Conservation (phyloP, 208 protist species). For the Leptomonas pyrrhocoris region DNA sequence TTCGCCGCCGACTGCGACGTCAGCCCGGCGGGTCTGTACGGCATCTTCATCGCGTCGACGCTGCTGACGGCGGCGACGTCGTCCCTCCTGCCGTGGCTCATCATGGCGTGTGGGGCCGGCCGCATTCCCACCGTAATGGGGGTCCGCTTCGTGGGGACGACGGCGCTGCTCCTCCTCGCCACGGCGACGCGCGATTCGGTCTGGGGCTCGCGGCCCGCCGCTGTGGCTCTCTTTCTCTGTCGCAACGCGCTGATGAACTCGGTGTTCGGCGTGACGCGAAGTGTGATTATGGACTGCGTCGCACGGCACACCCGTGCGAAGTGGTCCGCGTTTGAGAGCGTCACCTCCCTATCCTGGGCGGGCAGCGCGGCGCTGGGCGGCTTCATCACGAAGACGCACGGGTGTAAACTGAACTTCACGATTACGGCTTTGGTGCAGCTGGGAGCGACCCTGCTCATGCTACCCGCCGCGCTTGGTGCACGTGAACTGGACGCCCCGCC, state of each 20-base stretch:
- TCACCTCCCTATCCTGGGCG: slow-evolving; percentile 66
- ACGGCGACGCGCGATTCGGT: background rate
- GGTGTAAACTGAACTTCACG: slow-evolving; percentile 53
- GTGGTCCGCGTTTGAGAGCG: slow-evolving; percentile 75
- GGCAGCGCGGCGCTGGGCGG: slow-evolving; percentile 69
- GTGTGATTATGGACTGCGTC: slow-evolving; percentile 77
- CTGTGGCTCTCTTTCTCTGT: slow-evolving; percentile 38
- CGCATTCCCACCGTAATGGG: slow-evolving; percentile 40
- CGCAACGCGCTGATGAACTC: slow-evolving; percentile 75
- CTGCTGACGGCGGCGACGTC: slow-evolving; percentile 30
- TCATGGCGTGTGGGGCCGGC: slow-evolving; percentile 8
- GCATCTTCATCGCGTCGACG: slow-evolving; percentile 41
- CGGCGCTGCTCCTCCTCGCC: slow-evolving; percentile 31
- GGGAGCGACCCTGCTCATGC: slow-evolving; percentile 32
- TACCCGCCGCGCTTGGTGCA: slow-evolving; percentile 43
- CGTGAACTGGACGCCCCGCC: slow-evolving; percentile 12
- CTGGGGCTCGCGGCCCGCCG: slow-evolving; percentile 5
- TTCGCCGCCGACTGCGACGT: slow-evolving; percentile 31
- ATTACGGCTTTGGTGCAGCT: slow-evolving; percentile 60
- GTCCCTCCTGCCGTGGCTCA: slow-evolving; percentile 29
- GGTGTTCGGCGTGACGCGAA: slow-evolving; percentile 59
- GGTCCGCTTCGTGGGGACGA: slow-evolving; percentile 43
- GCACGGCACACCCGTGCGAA: slow-evolving; percentile 39
- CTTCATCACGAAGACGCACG: slow-evolving; percentile 38
- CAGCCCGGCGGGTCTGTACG: slow-evolving; percentile 37